Evolutionary conservation across 2,329 filamentous ascomycete genomes (phyloP), one percentile per base, ranked within the genome.

Genomic region (Apiospora malaysiana): DNA sequence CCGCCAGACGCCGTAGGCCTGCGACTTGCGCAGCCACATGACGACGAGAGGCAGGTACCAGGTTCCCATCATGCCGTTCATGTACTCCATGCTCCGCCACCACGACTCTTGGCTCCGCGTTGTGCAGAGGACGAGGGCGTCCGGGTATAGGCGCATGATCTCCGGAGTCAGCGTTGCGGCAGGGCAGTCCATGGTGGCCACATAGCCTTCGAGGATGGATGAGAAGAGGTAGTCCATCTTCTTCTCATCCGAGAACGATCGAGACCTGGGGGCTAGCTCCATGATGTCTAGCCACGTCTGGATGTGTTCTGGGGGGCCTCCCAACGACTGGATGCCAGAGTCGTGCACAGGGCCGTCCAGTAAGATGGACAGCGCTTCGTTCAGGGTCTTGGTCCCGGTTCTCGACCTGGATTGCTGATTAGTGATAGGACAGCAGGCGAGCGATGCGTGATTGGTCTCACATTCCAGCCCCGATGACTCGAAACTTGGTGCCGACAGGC

Each of bases 41-140:
- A 81, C 77, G 25, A 80, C 71, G 27, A 80, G 69, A 10, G 79
- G 77, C 51, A 81, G 75, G 70, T 80, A 79, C 76, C 78, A 81
- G 45, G 77, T 81, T 47, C 76, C 74, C 75, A 80, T 78, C 71
- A 80, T 77, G 70, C 72, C 76, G 72, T 79, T 80, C 67, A 80
- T 68, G 70, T 78, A 72, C 67, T 73, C 74, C 79, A 81, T 80
- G 71, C 77, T 82, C 72, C 75, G 76, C 80, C 80, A 82, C 82
- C 82, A 83, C 3, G 79, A 78, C 46, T 75, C 75, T 59, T 80
- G 76, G 70, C 82, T 79, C 68, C 83, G 78, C 1, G 80, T 82
- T 18, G 83, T 85, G 72, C 80, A 82, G 69, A 88, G 82, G 42
- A 87, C 84, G 69, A 83, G 81, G 23, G 86, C 85, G 47, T 86